A percentile compares a stretch with the other conserved stretches of the same genome.
Evolutionary conservation across 129 eudicot genomes (phyloP).

Genomic region (Smallanthus sonchifolius): DNA sequence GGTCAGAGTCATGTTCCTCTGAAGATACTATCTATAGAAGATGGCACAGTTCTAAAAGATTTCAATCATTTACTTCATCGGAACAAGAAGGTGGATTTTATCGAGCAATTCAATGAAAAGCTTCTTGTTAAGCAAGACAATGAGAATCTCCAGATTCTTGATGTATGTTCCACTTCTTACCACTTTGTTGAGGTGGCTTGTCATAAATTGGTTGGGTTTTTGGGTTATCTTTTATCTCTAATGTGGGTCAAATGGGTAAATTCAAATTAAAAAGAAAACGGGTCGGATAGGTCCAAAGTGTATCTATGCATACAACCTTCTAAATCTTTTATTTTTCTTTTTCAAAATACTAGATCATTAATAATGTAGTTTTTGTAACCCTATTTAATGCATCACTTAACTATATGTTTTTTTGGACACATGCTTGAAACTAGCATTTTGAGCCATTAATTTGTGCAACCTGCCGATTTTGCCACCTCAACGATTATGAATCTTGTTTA

Average conservation of each 20-base stretch:
- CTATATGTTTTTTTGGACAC: not conserved
- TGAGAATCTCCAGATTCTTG: slow-evolving; percentile 53
- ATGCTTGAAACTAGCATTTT: not conserved
- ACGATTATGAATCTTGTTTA: not conserved
- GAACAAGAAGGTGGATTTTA: slow-evolving; percentile 46
- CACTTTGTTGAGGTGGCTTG: not conserved
- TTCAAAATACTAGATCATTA: not conserved
- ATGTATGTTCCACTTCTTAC: slow-evolving; percentile 28
- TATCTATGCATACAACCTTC: not conserved
- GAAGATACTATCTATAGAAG: slow-evolving; percentile 41
- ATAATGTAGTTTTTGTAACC: not conserved
- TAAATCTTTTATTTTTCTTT: not conserved
- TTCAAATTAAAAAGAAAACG: not conserved
- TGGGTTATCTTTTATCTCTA: not conserved
- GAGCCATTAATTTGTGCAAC: not conserved
- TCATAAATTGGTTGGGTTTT: not conserved
- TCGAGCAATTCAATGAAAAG: slow-evolving; percentile 47
- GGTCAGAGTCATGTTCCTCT: slow-evolving; percentile 34
- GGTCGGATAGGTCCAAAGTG: not conserved
- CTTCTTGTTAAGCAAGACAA: slow-evolving; percentile 55
- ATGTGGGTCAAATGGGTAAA: not conserved
- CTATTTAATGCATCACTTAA: not conserved
- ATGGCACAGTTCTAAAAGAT: slow-evolving; percentile 40
- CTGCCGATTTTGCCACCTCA: not conserved
- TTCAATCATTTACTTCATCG: slow-evolving; percentile 45